Percentiles rank a stretch among this genome's conserved stretches.
phyloP scores from a whole-genome alignment of 2,329 filamentous ascomycete genomes.

The Sarocladium brachiariae region DNA sequence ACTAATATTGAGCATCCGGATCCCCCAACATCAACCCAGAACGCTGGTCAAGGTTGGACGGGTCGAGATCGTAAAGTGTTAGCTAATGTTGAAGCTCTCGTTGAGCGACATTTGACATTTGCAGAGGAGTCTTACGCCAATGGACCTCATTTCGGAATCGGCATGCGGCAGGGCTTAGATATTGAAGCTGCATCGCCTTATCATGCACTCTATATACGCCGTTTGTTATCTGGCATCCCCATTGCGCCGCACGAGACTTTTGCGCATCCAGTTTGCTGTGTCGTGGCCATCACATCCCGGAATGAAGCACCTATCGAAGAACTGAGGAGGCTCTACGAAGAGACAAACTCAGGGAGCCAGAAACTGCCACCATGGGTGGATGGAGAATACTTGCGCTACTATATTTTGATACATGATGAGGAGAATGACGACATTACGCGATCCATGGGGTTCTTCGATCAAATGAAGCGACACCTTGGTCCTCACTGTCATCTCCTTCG shows the following conservation, averaged over 20 bases:
- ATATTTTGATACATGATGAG: slow-evolving; percentile 93
- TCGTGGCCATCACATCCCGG: slow-evolving; percentile 90
- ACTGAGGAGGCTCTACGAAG: slow-evolving; percentile 73
- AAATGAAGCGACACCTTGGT: slow-evolving; percentile 98
- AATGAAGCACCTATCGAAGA: slow-evolving; percentile 81
- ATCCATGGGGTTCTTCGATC: slow-evolving; percentile 86
- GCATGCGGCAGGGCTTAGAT: slow-evolving; percentile 35
- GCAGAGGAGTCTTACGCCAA: slow-evolving; percentile 54
- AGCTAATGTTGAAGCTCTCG: slow-evolving; percentile 68
- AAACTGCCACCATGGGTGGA: slow-evolving; percentile 80
- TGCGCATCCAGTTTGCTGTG: slow-evolving; percentile 85
- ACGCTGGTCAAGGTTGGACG: slow-evolving; percentile 28
- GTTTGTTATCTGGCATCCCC: slow-evolving; percentile 72
- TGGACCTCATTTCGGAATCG: slow-evolving; percentile 27
- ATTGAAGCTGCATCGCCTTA: slow-evolving; percentile 59
- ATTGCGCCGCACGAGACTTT: slow-evolving; percentile 87
- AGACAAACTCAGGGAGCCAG: slow-evolving; percentile 71
- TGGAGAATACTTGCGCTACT: slow-evolving; percentile 88
- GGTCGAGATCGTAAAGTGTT: slow-evolving; percentile 31
- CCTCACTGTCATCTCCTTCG: slow-evolving; percentile 89
- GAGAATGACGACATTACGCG: slow-evolving; percentile 88
- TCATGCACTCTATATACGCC: slow-evolving; percentile 77
- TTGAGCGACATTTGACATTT: slow-evolving; percentile 71
- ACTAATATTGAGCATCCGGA: slow-evolving; percentile 48
- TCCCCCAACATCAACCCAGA: slow-evolving; percentile 26